phyloP scores from a whole-genome alignment of 148 eudicot genomes.

The Silene uniflora region DNA sequence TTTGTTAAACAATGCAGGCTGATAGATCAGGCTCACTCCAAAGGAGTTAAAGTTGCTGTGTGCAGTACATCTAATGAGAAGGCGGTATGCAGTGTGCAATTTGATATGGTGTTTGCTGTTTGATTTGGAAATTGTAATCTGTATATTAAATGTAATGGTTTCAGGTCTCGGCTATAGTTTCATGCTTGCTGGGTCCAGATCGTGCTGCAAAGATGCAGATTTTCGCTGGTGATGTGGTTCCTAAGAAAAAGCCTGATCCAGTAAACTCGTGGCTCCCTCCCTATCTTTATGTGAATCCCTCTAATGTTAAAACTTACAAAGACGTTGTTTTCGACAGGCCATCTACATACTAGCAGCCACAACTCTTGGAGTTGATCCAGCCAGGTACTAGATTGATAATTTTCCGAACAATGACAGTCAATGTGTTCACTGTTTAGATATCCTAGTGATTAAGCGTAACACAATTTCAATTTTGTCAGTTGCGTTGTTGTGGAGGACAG shows the following conservation, averaged over 20 bases:
- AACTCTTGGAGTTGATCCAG: constrained; percentile 81
- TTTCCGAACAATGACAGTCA: background rate
- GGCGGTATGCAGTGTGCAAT: constrained; percentile 66
- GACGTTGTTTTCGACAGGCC: constrained; percentile 48
- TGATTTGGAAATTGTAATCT: background rate
- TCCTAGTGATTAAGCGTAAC: no score
- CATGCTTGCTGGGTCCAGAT: constrained; percentile 82
- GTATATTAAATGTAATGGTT: constrained; percentile 11
- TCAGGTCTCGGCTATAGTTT: constrained; percentile 98
- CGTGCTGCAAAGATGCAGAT: constrained; percentile 84
- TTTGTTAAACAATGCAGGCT: constrained; percentile 44
- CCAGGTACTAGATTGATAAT: constrained; percentile 47
- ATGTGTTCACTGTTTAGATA: no score
- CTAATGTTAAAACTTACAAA: no score
- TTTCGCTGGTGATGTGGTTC: constrained; percentile 97
- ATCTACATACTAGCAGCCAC: constrained; percentile 78
- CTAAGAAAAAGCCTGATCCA: constrained; percentile 96
- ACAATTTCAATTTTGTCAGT: constrained; percentile 27
- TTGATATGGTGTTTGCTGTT: constrained; percentile 3
- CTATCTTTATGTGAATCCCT: background rate
- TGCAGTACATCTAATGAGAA: constrained; percentile 99
- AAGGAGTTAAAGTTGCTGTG: constrained; percentile 92
- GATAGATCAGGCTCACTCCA: constrained; percentile 78
- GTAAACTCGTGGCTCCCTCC: constrained; percentile 31
- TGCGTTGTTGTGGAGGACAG: constrained; percentile 97